Evolutionary conservation across 2,329 filamentous ascomycete genomes (phyloP), one percentile per base, ranked within the genome.

Genomic region (Elsinoe australis): DNA sequence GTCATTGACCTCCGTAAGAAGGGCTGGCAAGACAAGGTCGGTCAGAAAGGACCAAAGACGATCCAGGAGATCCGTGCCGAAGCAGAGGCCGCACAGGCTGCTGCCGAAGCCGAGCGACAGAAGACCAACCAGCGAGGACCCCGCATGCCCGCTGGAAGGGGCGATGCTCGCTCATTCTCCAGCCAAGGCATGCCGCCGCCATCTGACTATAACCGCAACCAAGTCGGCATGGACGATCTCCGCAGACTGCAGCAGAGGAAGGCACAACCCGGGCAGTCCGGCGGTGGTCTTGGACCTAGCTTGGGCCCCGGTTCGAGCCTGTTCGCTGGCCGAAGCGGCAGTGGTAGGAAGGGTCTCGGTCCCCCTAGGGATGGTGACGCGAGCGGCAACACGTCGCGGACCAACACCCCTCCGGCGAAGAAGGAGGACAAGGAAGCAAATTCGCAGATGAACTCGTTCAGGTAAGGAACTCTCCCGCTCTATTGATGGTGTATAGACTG

Each of bases 31-130:
- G 88, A 87, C 50, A 95, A 95, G 75, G 87, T 94, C 64, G 85
- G 89, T 70, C 85, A 89, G 70, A 96, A 96, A 74, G 92, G 92
- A 29, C 92, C 92, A 51, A 95, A 95, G 81, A 98, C 92, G 6
- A 84, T 98, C 47, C 81, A 88, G 3, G 86, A 96, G 70, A 86
- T 98, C 56, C 86, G 88, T 64, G 83, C 82, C 51, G 85, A 88
- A 69, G 87, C 87, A 55, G 75, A 79, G 47, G 83, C 83, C 53
- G 85, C 84, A 35, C 81, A 85, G 56, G 89, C 90, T 68, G 87
- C 87, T 52, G 83, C 83, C 49, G 89, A 95, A 60, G 68, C 74
- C 59, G 76, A 80, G 61, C 72, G 75, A 52, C 63, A 70, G 35
- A 71, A 74, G 44, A 71, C 71, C 49, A 80, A 70, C 64, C 77